Evolutionary conservation across 257 asterid species (phyloP), one percentile per base, ranked within the genome.

Genomic region (Craterostigma plantagineum): DNA sequence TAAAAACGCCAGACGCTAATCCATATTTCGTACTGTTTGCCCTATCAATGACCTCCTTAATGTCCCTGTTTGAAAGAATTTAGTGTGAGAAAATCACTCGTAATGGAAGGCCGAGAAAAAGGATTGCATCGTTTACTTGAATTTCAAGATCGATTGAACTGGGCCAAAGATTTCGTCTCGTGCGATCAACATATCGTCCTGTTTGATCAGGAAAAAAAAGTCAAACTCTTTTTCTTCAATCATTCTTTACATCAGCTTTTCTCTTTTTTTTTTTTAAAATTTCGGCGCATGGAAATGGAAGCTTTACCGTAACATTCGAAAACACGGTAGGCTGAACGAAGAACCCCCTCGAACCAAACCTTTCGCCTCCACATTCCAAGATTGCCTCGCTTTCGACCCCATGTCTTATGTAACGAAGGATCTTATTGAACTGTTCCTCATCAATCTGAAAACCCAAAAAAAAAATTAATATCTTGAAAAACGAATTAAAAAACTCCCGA

Each of bases 321-420:
- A 87, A 87, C 39, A 87, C 90, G 23, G 97, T 87, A 16, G 97
- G 97, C 63, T 82, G 75, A 61, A 82, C 38, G 45, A 67, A 82
- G 61, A 69, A 87, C 23, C 97, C 98, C 54, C 65, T 68, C 8
- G 53, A 39, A 38, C 93, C 98, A 10, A 60, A 38, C 40, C 69
- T 67, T 12, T 59, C 80, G 16, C 93, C 98, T 37, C 98, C 98
- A 9, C 92, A 57, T 61, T 82, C 95, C 11, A 87, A 80, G 50
- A 73, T 82, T 16, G 98, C 98, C 35, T 92, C 98, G 55, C 71
- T n/a, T 30, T 74, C 83, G 14, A 52, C 40, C 15, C 98, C 98
- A 8, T 45, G 18, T 56, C 54, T 66, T 40, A 87, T 79, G 36
- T 79, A 87, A 63, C 41, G 55, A 18, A 87, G 69, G 52, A 87